phyloP scores from a whole-genome alignment of 345 rosid genomes.

The Chamaenerion angustifolium region DNA sequence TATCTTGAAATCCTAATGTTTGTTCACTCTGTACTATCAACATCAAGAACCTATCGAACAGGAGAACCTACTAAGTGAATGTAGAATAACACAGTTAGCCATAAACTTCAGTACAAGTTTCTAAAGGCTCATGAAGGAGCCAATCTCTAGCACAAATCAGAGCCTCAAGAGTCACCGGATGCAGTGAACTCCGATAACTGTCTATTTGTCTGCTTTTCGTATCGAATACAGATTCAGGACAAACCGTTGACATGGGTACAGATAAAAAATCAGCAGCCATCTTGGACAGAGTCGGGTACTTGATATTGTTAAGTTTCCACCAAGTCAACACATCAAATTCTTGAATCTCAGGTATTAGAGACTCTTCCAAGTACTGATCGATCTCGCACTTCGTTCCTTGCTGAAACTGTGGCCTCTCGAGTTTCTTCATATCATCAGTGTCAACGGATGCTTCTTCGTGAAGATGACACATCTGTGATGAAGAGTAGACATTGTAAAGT shows the following conservation, averaged over 20 bases:
- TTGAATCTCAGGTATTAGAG: conserved; percentile 50
- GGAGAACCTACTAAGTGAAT: conserved; percentile 10
- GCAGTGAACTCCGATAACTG: conserved; percentile 40
- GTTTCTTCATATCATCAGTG: conserved; percentile 20
- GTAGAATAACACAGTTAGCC: no score
- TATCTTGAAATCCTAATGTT: no score
- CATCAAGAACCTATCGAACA: no score
- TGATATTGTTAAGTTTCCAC: conserved; percentile 73
- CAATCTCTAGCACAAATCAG: conserved; percentile 81
- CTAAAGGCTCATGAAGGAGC: conserved; percentile 35
- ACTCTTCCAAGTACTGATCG: conserved; percentile 77
- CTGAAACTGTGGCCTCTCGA: no score
- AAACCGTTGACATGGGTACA: conserved; percentile 48
- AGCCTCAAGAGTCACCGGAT: conserved; percentile 72
- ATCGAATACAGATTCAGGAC: conserved; percentile 52
- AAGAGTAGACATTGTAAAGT: conserved; percentile 50
- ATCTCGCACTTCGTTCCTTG: conserved; percentile 53
- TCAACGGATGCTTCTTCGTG: conserved; percentile 25
- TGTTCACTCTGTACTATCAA: no score
- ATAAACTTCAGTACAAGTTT: conserved; percentile 12
- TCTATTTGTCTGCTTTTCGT: conserved; percentile 45
- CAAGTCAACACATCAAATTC: conserved; percentile 72
- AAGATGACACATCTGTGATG: conserved; percentile 10
- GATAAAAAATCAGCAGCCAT: conserved; percentile 80
- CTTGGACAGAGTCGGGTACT: conserved; percentile 69